Evolutionary conservation across 2,329 filamentous ascomycete genomes (phyloP).

Genomic region (Clarireedia sp.): DNA sequence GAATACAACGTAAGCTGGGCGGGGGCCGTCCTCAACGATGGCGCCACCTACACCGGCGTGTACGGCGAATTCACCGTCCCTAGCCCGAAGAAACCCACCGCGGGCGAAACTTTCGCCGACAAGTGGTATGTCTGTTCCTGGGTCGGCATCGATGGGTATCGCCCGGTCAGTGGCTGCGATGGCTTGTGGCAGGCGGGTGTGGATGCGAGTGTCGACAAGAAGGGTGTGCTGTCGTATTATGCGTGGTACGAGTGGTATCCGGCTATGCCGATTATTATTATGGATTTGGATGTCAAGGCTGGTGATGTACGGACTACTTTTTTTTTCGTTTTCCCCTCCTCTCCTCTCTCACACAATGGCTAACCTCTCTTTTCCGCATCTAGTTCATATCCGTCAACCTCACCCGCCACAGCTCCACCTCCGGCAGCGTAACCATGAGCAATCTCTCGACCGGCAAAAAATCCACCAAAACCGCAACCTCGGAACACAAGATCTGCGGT

Average conservation of each 20-base stretch:
- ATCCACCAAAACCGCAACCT: conserved; percentile 35
- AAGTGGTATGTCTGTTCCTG: not conserved
- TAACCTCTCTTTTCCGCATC: not conserved
- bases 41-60: conserved; percentile 30
- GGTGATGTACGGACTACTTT: conserved; percentile 30
- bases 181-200: conserved; percentile 5
- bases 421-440: conserved; percentile 37
- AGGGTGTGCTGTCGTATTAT: conserved; percentile 31
- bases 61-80: conserved; percentile 32
- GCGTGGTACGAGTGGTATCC: conserved; percentile 56
- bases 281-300: conserved; percentile 35
- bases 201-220: not conserved
- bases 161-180: not conserved
- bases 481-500: conserved; percentile 30
- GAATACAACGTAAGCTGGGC: conserved; percentile 31
- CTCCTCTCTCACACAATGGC: too few species aligned
- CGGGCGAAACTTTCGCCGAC: not conserved
- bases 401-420: conserved; percentile 31
- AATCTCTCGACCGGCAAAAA: conserved; percentile 38
- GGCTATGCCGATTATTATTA: conserved; percentile 44
- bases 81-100: conserved; percentile 13
- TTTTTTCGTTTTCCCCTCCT: not conserved
- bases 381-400: conserved; percentile 16
- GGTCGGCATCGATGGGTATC: conserved; percentile 4
- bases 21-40: conserved; percentile 30